Evolutionary conservation across 805 yeast species (phyloP), one percentile per base, ranked within the genome.

Genomic region (Saccharomycopsis malanga): DNA sequence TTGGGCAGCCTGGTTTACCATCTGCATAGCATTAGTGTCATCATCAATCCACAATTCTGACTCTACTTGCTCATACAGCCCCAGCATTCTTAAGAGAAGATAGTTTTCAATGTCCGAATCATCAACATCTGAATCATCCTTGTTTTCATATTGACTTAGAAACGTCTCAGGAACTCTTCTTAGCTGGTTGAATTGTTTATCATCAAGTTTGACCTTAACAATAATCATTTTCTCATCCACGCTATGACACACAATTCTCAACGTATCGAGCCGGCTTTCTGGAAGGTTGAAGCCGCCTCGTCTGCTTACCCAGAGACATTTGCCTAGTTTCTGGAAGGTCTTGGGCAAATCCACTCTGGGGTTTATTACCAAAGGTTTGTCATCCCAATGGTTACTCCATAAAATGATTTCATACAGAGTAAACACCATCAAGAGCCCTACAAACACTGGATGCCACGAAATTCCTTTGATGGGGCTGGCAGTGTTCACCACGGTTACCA

Each of bases 11-110:
- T 37, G 49, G 4, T 42, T 39, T 5, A 48, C 44, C 12, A 51
- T 29, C n/a, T 37, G 36, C 18, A 40, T 21, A 7, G 52, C 54
- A 14, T 32, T 41, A 4, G 51, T 46, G 24, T 51, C 54, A 35
- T 47, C 54, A 25, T 51, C 54, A 10, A 43, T 29, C 22, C 47
- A 17, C 6, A 39, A 27, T 17, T 24, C 34, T 7, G 20, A n/a
- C 15, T 12, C 7, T 34, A 17, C 10, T 7, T 34, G 10, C 38
- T 34, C 20, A n/a, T n/a, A n/a, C n/a, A n/a, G n/a, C n/a, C n/a
- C n/a, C n/a, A n/a, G n/a, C n/a, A n/a, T n/a, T n/a, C n/a, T n/a
- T n/a, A n/a, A n/a, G n/a, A n/a, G n/a, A n/a, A n/a, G n/a, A n/a
- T n/a, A n/a, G n/a, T n/a, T n/a, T n/a, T n/a, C n/a, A n/a, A n/a